Evolutionary conservation across 805 yeast genomes (phyloP).

Genomic region (Candida corydali): DNA sequence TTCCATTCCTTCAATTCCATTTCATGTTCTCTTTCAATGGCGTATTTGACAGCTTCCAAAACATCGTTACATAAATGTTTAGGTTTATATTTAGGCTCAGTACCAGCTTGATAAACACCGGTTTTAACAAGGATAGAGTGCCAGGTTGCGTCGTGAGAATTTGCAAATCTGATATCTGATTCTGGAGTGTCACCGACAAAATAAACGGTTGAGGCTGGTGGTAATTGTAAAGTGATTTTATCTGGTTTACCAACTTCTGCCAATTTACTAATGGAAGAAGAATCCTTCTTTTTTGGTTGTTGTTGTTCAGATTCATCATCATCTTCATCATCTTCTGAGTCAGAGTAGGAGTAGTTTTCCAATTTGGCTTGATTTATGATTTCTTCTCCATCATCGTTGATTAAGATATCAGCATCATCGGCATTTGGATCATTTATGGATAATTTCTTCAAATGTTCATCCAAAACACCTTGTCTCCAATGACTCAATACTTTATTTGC

Average conservation of each 20-base stretch:
- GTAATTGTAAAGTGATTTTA: constrained; percentile 51
- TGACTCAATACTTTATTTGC: constrained; percentile 71
- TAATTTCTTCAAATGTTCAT: constrained; percentile 62
- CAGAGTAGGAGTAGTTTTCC: constrained; percentile 29
- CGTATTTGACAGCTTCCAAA: constrained; percentile 77
- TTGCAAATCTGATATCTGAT: constrained; percentile 83
- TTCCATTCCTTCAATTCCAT: constrained; percentile 76
- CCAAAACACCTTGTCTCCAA: constrained; percentile 78
- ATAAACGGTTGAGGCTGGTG: constrained; percentile 82
- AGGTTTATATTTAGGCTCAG: constrained; percentile 75
- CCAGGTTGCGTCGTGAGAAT: constrained; percentile 83
- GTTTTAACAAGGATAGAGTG: constrained; percentile 80
- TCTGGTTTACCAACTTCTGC: constrained; percentile 35
- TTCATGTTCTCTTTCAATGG: constrained; percentile 76
- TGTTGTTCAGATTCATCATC: constrained; percentile 18
- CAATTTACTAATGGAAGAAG: constrained; percentile 15
- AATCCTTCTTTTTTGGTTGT: constrained; percentile 2
- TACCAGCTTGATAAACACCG: constrained; percentile 81
- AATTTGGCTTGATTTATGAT: constrained; percentile 39
- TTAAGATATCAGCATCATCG: constrained; percentile 37
- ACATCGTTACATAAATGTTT: constrained; percentile 71
- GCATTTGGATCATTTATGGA: constrained; percentile 42
- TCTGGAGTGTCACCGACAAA: constrained; percentile 91
- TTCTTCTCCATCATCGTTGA: constrained; percentile 42
- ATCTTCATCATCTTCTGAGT: constrained; percentile 28